Base-by-base conservation (phyloP, 805 yeast genomes). In the Torulaspora microellipsoides region DNA sequence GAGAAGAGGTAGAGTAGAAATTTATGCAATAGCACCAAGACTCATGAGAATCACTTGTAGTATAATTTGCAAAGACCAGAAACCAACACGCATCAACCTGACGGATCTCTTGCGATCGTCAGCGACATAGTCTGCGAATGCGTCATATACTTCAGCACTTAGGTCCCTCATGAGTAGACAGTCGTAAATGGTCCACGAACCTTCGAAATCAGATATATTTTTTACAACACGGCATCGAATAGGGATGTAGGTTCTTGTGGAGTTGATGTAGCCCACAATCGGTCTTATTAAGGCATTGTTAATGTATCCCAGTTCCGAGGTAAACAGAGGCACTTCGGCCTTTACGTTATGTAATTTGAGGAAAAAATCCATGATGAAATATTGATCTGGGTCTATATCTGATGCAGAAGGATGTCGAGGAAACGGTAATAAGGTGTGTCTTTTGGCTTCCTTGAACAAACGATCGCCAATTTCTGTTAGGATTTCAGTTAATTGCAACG, bases 181-280 rank as follows among this genome's bases (percentile, higher is more conserved):
- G 61, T 93, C 99, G 64, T 89, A 93, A 2, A 88, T 73, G 1
- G 99, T 91, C 99, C 99, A 93, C 7, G 95, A 79, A 0, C 99
- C 99, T 55, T 86, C 89, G 62, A 93, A 93, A 58, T 93, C 99
- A 23, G 72, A 69, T 15, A 89, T 66, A 35, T 78, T 76, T 60
- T 93, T 93, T 28, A 83, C 83, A 8, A 93, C 80, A 3, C 88
- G 78, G 58, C 95, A 87, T 48, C 80, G 74, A 46, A 91, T 81
- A 34, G 95, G 96, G 47, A 93, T 90, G 57, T 83, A 85, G 0
- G 98, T 88, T 57, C 86, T 85, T 46, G 85, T 76, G 30, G 93
- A 84, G 61, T 93, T 93, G 60, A 93, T 91, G 64, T 91, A 93
- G 1, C 90, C 97, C 17, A 93, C 96, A 60, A 93, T 90, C 0